phyloP scores from a whole-genome alignment of 495 filamentous ascomycete genomes.

The Penicillium ucsense region DNA sequence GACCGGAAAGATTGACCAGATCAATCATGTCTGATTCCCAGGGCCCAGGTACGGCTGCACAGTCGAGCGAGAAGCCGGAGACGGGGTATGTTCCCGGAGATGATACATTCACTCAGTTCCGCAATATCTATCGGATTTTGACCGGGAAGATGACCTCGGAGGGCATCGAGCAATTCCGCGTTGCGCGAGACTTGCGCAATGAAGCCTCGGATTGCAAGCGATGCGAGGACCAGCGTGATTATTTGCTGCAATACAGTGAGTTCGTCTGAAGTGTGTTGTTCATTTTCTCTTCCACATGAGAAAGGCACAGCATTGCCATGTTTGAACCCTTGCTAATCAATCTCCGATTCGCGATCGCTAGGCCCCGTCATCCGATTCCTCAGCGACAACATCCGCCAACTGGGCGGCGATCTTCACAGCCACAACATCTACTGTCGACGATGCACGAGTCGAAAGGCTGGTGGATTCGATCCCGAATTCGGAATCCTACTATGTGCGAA shows the following conservation, averaged over 20 bases:
- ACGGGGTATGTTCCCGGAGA: slow-evolving; percentile 43
- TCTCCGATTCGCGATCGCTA: not conserved
- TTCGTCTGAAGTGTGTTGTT: not conserved
- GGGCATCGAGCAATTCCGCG: slow-evolving; percentile 60
- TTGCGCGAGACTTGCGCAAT: slow-evolving; percentile 53
- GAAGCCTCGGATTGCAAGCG: slow-evolving; percentile 63
- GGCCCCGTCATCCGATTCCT: slow-evolving; percentile 81
- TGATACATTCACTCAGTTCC: slow-evolving; percentile 59
- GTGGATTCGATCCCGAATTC: slow-evolving; percentile 74
- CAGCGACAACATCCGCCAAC: slow-evolving; percentile 60
- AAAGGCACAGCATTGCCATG: no score
- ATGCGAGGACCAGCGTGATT: slow-evolving; percentile 72
- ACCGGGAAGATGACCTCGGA: slow-evolving; percentile 59
- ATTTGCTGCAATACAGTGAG: slow-evolving; percentile 63
- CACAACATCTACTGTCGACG: slow-evolving; percentile 73
- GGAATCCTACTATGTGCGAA: slow-evolving; percentile 91
- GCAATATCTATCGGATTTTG: slow-evolving; percentile 69
- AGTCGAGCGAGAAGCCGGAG: slow-evolving; percentile 17
- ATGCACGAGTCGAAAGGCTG: slow-evolving; percentile 57
- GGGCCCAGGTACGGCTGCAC: slow-evolving; percentile 10
- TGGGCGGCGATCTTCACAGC: slow-evolving; percentile 63
- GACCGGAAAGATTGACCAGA: not conserved
- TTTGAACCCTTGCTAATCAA: no score
- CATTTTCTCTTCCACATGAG: not conserved
- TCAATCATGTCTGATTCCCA: slow-evolving; percentile 28